These are phyloP conservation scores for Neolentinus lepideus DNA, from an alignment of 1,284 basidiomycete species.

Conservation along the genomic window DNA sequence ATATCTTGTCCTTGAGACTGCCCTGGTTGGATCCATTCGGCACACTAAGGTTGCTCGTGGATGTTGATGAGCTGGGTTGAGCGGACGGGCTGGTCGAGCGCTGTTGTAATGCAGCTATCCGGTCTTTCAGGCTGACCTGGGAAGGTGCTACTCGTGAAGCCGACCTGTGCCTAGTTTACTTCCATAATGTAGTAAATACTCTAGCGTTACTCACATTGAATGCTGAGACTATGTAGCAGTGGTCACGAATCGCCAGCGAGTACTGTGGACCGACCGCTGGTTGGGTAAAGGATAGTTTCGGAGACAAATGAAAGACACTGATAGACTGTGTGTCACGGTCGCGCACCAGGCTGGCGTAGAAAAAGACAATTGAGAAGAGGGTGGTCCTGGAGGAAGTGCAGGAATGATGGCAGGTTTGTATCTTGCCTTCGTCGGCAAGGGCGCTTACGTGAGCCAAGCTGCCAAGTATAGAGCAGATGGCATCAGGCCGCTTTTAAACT, in stretches of 20 bases:
- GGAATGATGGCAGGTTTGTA: not conserved
- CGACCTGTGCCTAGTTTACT: slow-evolving; percentile 17
- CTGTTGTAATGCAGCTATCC: slow-evolving; percentile 69
- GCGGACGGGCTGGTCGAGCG: slow-evolving; percentile 31
- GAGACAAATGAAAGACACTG: not conserved
- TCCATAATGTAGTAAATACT: not conserved
- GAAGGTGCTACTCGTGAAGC: slow-evolving; percentile 31
- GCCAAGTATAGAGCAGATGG: too few relatives aligned
- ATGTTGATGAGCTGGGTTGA: slow-evolving; percentile 5
- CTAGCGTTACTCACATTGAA: not conserved
- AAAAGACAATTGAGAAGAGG: not conserved
- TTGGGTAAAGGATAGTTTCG: not conserved
- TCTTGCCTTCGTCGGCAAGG: not conserved
- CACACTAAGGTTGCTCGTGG: slow-evolving; percentile 24
- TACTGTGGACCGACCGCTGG: not conserved
- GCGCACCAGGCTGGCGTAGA: not conserved
- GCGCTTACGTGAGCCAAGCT: not conserved
- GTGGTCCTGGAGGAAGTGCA: not conserved
- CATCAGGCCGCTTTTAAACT: too few relatives aligned
- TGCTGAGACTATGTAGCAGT: not conserved
- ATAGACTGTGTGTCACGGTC: not conserved
- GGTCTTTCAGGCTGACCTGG: slow-evolving; percentile 61
- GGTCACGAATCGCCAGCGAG: slow-evolving; percentile 1
- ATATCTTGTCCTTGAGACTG: slow-evolving; percentile 63
- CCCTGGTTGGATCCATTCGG: slow-evolving; percentile 19